Evolutionary conservation across 208 protist species (phyloP).

Genomic region (Leishmania braziliensis): DNA sequence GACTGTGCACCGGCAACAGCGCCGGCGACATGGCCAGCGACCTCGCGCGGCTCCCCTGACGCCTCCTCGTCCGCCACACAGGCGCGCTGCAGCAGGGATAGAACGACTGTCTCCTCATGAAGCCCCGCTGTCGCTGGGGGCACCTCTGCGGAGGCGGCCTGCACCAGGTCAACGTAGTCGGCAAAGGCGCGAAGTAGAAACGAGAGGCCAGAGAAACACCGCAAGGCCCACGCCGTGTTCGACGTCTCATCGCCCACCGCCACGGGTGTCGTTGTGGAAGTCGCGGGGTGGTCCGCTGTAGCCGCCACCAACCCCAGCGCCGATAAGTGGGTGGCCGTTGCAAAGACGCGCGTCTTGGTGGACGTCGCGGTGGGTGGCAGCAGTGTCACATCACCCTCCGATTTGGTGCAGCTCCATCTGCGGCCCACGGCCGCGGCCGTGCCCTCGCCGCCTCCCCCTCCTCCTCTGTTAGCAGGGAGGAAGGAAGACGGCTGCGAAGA

Average conservation of each 20-base stretch:
- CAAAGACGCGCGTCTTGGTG: constrained; percentile 7
- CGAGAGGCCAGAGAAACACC: constrained; percentile 26
- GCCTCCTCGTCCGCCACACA: neutral
- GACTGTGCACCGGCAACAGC: neutral
- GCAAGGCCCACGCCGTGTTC: constrained; percentile 33
- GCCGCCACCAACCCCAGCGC: constrained; percentile 11
- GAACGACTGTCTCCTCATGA: neutral
- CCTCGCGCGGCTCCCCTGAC: neutral
- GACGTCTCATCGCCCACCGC: neutral
- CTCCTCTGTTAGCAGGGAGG: neutral
- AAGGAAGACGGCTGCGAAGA: neutral
- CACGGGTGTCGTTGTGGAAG: neutral
- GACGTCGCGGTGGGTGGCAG: neutral
- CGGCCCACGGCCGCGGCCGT: neutral
- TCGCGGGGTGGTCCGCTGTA: neutral
- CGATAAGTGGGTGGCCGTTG: constrained; percentile 3
- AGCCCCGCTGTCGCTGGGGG: neutral
- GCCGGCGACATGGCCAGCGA: neutral
- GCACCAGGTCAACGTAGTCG: constrained; percentile 27
- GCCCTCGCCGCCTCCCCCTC: neutral
- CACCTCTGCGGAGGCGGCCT: neutral
- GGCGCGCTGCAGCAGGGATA: neutral
- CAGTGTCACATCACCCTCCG: neutral
- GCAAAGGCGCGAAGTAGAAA: constrained; percentile 18
- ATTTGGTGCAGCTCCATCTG: neutral